Base-by-base conservation (phyloP, 345 rosid genomes). In the Zanthoxylum bungeanum region DNA sequence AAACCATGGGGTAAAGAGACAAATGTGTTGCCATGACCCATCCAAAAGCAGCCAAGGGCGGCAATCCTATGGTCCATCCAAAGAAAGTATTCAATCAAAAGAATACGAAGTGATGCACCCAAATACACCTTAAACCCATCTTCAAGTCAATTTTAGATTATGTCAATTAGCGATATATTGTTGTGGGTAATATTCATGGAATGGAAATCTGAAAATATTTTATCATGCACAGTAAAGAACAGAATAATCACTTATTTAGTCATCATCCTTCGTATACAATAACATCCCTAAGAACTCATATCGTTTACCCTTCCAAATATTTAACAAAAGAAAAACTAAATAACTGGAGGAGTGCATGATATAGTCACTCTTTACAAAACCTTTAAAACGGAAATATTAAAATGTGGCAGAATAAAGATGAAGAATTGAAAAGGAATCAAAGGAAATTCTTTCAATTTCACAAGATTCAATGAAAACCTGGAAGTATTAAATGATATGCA, bases 1-100 rank as follows among this genome's bases (percentile, higher is more conserved):
- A 83, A 59, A 88, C 74, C 60, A 80, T 89, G 52, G 98, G 97
- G 77, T 93, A 89, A 71, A 95, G 93, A 70, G 97, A 95, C 74
- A 91, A 66, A 80, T 95, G 98, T 17, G 91, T 85, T 60, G 98
- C 94, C 78, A 95, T 81, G 78, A 92, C 94, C 87, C 92, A 87
- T 69, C 93, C 98, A 84, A 95, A 92, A 50, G 97, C 94, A 77
- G 99, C 97, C 84, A 91, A 70, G 34, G 94, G 89, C 75, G 87
- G 85, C 64, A 79, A 53, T 75, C 96, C 99, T 95, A 86, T 72
- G 51, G 52, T 67, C 61, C 77, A 66, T n/a, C 7, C 42, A 71
- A 3, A 74, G 52, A 66, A 57, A 58, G 47, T 47, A 42, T 50
- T 75, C 44, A 66, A 65, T 40, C 44, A 33, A 40, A 39, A 21